Conservation (phyloP, 345 rosid genomes). For the Gossypium stocksii region DNA sequence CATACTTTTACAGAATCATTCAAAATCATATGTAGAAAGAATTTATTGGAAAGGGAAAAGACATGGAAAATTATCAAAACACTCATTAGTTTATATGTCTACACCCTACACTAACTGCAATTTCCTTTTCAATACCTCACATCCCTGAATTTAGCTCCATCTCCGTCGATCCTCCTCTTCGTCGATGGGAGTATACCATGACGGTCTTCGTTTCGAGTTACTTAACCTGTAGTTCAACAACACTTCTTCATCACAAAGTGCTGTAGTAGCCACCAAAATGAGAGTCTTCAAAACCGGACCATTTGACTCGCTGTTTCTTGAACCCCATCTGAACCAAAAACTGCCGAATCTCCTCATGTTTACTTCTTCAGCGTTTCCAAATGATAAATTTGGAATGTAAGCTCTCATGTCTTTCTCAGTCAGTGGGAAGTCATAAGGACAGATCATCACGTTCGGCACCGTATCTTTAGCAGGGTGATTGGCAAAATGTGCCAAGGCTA, state of each 20-base stretch:
- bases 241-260: slow-evolving; percentile 66
- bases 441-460: slow-evolving; percentile 80
- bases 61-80: not conserved
- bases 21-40: not conserved
- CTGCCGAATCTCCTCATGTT: slow-evolving; percentile 63
- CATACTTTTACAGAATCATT: not conserved
- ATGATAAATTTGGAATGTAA: slow-evolving; percentile 65
- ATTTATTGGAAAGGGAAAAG: not conserved
- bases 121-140: not conserved
- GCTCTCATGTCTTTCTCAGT: slow-evolving; percentile 56
- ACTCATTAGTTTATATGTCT: not conserved
- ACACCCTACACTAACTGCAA: not conserved
- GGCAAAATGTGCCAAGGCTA: slow-evolving; percentile 78
- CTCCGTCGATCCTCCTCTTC: slow-evolving; percentile 78
- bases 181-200: slow-evolving; percentile 70
- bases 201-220: slow-evolving; percentile 52
- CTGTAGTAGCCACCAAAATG: slow-evolving; percentile 74
- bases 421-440: slow-evolving; percentile 79
- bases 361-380: slow-evolving; percentile 49
- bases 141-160: slow-evolving; percentile 41
- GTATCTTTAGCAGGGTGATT: slow-evolving; percentile 67
- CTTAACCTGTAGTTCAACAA: slow-evolving; percentile 72
- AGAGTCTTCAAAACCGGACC: slow-evolving; percentile 52
- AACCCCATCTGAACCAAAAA: slow-evolving; percentile 57
- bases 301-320: slow-evolving; percentile 20